Percentiles rank a stretch among this genome's conserved stretches.
Evolutionary conservation across 495 filamentous ascomycete species (phyloP).

Genomic region (Penicillium turbatum): DNA sequence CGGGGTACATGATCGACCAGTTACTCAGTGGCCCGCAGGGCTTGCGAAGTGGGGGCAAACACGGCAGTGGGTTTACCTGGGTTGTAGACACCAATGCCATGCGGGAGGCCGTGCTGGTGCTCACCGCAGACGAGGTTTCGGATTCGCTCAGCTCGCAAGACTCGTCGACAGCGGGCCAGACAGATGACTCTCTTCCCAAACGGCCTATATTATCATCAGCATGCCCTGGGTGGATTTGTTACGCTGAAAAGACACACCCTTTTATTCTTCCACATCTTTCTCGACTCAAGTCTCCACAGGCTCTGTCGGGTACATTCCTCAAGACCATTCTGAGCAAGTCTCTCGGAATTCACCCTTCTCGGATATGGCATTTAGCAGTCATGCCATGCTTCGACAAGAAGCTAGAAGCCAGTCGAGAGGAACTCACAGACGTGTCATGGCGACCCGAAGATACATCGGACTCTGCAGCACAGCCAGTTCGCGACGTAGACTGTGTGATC

Average conservation of each 20-base stretch:
- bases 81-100: conserved; percentile 81
- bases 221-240: conserved; percentile 98
- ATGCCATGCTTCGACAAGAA: conserved; percentile 99
- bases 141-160: conserved; percentile 32
- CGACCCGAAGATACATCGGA: conserved; percentile 16
- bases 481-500: conserved; percentile 97
- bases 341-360: conserved; percentile 65
- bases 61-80: conserved; percentile 77
- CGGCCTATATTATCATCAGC: conserved; percentile 82
- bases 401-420: conserved; percentile 87
- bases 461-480: conserved; percentile 48
- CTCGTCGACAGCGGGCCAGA: conserved; percentile 9
- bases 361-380: conserved; percentile 88
- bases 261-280: conserved; percentile 89
- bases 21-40: conserved; percentile 69
- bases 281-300: conserved; percentile 88
- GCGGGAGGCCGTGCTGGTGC: conserved; percentile 69
- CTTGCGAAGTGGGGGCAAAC: conserved; percentile 60
- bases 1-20: conserved; percentile 76
- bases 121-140: conserved; percentile 75
- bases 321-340: conserved; percentile 75
- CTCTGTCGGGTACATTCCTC: conserved; percentile 79
- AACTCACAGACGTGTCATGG: conserved; percentile 84
- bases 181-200: conserved; percentile 39
- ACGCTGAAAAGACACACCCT: conserved; percentile 95